Percentiles rank a stretch among this genome's conserved stretches.
phyloP scores from a whole-genome alignment of 176 grass and related monocot species.

The Eleusine coracana region DNA sequence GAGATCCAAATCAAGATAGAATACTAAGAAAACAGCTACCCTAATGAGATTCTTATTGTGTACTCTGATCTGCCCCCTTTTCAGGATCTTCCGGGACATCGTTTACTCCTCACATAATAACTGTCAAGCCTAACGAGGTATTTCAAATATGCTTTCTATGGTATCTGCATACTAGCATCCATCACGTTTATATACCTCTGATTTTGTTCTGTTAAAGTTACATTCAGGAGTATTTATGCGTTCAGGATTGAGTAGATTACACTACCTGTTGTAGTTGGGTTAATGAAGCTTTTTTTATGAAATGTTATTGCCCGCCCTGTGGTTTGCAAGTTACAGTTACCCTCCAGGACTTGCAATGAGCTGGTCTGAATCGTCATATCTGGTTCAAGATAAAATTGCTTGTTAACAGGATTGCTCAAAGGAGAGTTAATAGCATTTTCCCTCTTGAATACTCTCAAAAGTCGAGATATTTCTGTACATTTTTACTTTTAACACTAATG shows the following conservation, averaged over 20 bases:
- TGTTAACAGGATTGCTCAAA: conserved; percentile 2
- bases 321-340: not conserved
- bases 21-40: not conserved
- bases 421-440: not conserved
- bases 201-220: conserved; percentile 37
- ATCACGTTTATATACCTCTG: not conserved
- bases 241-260: conserved; percentile 1
- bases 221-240: conserved; percentile 11
- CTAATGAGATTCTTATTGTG: not conserved
- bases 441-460: conserved; percentile 19
- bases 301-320: not conserved
- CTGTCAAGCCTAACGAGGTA: conserved; percentile 95
- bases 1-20: not conserved
- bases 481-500: too few relatives aligned
- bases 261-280: not conserved
- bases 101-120: conserved; percentile 99
- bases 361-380: not conserved
- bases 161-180: not conserved
- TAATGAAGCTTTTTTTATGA: conserved; percentile 14
- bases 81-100: conserved; percentile 83
- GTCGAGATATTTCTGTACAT: too few relatives aligned
- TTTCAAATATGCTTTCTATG: conserved; percentile 24
- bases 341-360: not conserved
- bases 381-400: conserved; percentile 1
- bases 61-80: conserved; percentile 4